phyloP scores from a whole-genome alignment of 495 filamentous ascomycete genomes.

The Penicillium coffeae region DNA sequence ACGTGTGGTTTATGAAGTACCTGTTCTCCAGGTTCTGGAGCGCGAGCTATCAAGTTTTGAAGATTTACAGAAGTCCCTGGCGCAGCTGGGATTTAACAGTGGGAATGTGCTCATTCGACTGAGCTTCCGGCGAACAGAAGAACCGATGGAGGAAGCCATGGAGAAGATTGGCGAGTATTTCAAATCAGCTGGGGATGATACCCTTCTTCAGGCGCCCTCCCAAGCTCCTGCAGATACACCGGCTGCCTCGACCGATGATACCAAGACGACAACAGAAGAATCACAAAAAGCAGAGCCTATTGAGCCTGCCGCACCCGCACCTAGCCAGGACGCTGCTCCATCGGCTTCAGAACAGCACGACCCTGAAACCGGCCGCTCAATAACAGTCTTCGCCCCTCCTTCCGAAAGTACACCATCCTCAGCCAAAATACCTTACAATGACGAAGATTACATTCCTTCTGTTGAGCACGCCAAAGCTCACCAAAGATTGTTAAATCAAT shows the following conservation, averaged over 20 bases:
- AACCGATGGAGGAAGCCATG: slow-evolving; percentile 83
- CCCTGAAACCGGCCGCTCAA: slow-evolving; percentile 38
- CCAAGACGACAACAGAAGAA: neutral
- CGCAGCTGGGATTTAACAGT: slow-evolving; percentile 80
- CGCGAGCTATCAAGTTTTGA: slow-evolving; percentile 69
- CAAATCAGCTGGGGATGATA: slow-evolving; percentile 39
- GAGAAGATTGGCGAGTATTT: slow-evolving; percentile 71
- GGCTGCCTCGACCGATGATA: neutral
- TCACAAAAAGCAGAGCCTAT: slow-evolving; percentile 7
- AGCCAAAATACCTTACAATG: slow-evolving; percentile 58
- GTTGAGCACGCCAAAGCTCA: slow-evolving; percentile 81
- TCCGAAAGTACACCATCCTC: slow-evolving; percentile 69
- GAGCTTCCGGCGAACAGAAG: slow-evolving; percentile 67
- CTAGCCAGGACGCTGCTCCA: slow-evolving; percentile 9
- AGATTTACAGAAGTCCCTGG: slow-evolving; percentile 82
- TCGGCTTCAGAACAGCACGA: slow-evolving; percentile 22
- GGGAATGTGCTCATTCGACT: slow-evolving; percentile 76
- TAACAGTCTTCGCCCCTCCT: slow-evolving; percentile 75
- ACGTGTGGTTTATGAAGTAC: slow-evolving; percentile 79
- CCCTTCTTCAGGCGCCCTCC: slow-evolving; percentile 10
- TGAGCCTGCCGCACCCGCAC: slow-evolving; percentile 8
- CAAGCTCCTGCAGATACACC: slow-evolving; percentile 10
- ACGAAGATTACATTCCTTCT: slow-evolving; percentile 75
- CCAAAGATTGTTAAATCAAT: slow-evolving; percentile 64
- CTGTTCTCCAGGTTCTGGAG: slow-evolving; percentile 76